A percentile compares a stretch with the other conserved stretches of the same genome.
These are phyloP conservation scores for Capsella bursapastoris DNA, from an alignment of 345 rosid genomes.

Conservation along the genomic window DNA sequence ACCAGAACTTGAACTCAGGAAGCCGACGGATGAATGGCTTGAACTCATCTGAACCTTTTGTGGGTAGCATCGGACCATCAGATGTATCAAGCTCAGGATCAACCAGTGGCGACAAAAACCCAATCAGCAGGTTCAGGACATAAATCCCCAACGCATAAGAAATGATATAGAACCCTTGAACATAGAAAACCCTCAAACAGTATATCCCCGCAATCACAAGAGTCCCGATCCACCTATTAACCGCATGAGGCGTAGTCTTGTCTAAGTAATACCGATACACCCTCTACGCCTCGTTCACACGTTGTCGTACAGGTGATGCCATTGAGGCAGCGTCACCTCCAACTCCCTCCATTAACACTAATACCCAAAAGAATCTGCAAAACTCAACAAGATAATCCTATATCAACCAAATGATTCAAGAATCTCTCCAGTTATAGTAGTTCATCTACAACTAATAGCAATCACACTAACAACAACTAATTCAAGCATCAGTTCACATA, in stretches of 20 bases:
- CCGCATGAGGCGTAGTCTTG: conserved; percentile 73
- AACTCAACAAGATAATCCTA: conserved; percentile 25
- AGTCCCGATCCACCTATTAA: conserved; percentile 81
- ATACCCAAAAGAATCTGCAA: conserved; percentile 45
- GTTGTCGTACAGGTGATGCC: conserved; percentile 65
- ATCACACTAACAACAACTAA: background rate
- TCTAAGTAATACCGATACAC: conserved; percentile 80
- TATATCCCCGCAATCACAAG: conserved; percentile 53
- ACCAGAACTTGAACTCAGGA: conserved; percentile 96
- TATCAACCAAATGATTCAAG: background rate
- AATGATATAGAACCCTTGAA: conserved; percentile 80
- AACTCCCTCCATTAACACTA: conserved; percentile 63
- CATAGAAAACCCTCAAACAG: conserved; percentile 63
- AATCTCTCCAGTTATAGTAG: background rate
- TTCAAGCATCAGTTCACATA: background rate
- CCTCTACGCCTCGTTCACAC: conserved; percentile 69
- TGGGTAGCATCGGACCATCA: conserved; percentile 75
- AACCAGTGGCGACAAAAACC: conserved; percentile 84
- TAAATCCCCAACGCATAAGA: conserved; percentile 88
- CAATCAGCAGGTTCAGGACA: conserved; percentile 74
- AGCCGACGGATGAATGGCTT: conserved; percentile 91
- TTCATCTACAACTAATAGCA: no score
- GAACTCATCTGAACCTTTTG: conserved; percentile 93
- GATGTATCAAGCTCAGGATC: conserved; percentile 78
- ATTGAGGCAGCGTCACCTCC: conserved; percentile 59